Percentiles rank a stretch among this genome's conserved stretches.
phyloP scores from a whole-genome alignment of 441 rosid genomes.

The Pelargonium myrrhifolium region DNA sequence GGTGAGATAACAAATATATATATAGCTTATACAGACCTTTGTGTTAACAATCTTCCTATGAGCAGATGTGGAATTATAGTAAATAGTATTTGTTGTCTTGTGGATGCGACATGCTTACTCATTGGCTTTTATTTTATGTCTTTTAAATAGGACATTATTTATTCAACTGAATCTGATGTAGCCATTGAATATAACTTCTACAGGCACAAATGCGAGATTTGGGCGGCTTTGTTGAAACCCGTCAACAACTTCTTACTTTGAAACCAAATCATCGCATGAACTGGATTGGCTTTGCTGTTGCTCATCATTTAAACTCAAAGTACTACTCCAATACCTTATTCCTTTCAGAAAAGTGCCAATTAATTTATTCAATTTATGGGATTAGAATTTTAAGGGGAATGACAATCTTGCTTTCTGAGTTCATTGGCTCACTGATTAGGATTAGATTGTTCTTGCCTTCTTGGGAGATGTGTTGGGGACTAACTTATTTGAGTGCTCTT shows the following conservation, averaged over 20 bases:
- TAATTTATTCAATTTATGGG: no score
- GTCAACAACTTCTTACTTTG: slow-evolving; percentile 86
- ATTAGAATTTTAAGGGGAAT: no score
- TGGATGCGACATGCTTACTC: not conserved
- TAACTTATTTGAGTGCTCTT: not conserved
- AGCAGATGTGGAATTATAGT: not conserved
- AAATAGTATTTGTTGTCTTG: not conserved
- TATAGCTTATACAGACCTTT: not conserved
- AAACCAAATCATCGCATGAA: slow-evolving; percentile 99
- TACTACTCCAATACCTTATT: slow-evolving; percentile 32
- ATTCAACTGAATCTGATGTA: not conserved
- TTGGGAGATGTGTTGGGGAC: not conserved
- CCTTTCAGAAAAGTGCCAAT: not conserved
- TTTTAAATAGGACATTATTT: not conserved
- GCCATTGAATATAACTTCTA: slow-evolving; percentile 22
- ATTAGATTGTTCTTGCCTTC: no score
- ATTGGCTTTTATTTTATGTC: not conserved
- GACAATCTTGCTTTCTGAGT: no score
- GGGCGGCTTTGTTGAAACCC: slow-evolving; percentile 93
- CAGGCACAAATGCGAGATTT: slow-evolving; percentile 99
- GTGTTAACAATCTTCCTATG: not conserved
- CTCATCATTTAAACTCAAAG: slow-evolving; percentile 91
- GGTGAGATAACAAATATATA: not conserved
- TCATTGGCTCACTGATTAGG: not conserved
- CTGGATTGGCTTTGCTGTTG: slow-evolving; percentile 99